Conservation (phyloP, 352 stramenopile species). For the Phytophthora capsici region DNA sequence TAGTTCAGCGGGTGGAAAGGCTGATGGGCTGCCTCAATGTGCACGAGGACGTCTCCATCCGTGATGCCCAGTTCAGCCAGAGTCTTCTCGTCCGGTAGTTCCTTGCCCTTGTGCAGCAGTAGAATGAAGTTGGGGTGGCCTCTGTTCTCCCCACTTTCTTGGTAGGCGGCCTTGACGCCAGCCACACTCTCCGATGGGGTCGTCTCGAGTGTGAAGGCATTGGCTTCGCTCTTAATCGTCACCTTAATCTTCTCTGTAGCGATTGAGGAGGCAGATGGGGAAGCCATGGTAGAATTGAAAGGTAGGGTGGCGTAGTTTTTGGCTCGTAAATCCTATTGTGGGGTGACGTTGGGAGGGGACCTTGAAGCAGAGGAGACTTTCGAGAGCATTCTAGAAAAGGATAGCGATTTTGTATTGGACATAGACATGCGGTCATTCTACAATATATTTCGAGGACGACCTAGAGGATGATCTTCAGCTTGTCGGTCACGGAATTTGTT, state of each 20-base stretch:
- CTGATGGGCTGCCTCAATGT: conserved; percentile 86
- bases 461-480: too few species aligned
- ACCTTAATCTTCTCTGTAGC: conserved; percentile 65
- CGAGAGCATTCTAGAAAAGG: not conserved
- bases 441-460: too few species aligned
- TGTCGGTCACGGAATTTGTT: too few species aligned
- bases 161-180: conserved; percentile 84
- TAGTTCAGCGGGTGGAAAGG: conserved; percentile 91
- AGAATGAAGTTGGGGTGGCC: conserved; percentile 69
- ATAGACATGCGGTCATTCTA: too few species aligned
- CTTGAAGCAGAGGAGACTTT: conserved; percentile 16
- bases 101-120: conserved; percentile 87
- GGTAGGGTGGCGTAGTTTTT: not conserved
- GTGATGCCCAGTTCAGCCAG: conserved; percentile 65
- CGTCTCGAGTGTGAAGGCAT: conserved; percentile 74
- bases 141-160: conserved; percentile 70
- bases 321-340: conserved; percentile 20
- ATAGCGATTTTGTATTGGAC: too few species aligned
- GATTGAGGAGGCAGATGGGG: conserved; percentile 3
- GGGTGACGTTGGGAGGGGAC: not conserved
- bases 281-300: conserved; percentile 22
- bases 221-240: conserved; percentile 81
- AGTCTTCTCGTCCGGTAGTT: conserved; percentile 88
- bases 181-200: conserved; percentile 75
- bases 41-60: conserved; percentile 75